Evolutionary conservation across 2,329 filamentous ascomycete species (phyloP).

Genomic region (Cercospora beticola): DNA sequence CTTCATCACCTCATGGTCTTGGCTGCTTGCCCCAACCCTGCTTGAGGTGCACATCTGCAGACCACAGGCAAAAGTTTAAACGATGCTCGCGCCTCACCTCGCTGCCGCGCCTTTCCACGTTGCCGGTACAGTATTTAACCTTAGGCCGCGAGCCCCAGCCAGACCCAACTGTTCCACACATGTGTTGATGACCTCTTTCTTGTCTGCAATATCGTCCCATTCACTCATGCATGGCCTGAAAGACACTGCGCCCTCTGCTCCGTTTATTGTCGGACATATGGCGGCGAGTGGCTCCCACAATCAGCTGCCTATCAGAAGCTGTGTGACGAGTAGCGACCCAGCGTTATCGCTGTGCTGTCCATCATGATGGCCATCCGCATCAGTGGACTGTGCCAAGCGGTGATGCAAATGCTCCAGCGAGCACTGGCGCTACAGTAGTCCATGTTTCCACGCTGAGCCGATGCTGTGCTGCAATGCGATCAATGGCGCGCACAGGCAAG

Average conservation of each 20-base stretch:
- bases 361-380: background rate
- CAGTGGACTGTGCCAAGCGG: background rate
- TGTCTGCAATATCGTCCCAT: background rate
- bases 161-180: background rate
- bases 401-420: background rate
- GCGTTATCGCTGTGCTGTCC: background rate
- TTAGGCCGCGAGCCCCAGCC: background rate
- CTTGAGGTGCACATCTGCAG: background rate
- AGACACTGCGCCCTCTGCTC: background rate
- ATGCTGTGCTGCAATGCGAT: background rate
- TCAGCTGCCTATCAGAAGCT: background rate
- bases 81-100: background rate
- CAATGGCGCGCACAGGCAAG: background rate
- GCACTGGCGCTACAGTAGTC: background rate
- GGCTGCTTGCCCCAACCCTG: background rate
- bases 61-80: background rate
- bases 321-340: background rate
- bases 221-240: background rate
- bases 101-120: background rate
- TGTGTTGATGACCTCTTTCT: background rate
- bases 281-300: background rate
- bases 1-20: background rate
- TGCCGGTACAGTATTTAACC: background rate
- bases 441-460: background rate
- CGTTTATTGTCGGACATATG: background rate